Evolutionary conservation across 2,329 filamentous ascomycete species (phyloP).

Genomic region (Fusarium tupiense): DNA sequence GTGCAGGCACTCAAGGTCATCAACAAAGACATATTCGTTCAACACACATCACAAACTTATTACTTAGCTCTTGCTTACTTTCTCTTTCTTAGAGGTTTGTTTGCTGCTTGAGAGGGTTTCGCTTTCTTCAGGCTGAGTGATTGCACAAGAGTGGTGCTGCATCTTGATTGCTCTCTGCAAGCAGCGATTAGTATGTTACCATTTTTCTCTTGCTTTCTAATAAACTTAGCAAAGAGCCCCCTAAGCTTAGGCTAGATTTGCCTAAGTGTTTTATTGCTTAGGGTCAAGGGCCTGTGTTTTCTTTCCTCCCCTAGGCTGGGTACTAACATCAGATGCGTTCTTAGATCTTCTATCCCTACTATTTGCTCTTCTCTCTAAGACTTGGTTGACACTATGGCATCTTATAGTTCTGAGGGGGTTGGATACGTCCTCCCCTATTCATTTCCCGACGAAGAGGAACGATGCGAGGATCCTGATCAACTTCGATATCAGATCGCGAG

Average conservation of each 20-base stretch:
- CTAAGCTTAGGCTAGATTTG: no score
- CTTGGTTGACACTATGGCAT: background rate
- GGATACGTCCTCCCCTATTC: background rate
- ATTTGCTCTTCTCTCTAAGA: fast-evolving
- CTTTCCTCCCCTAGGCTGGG: no score
- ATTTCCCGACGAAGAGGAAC: background rate
- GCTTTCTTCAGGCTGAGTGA: fast-evolving
- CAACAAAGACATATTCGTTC: background rate
- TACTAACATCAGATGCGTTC: background rate
- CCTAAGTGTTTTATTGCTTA: no score
- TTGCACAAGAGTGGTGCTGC: background rate
- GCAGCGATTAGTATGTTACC: background rate
- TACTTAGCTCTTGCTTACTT: background rate
- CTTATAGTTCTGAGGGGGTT: background rate
- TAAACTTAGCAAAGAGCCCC: no score
- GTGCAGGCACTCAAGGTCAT: background rate
- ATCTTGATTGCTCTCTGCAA: background rate
- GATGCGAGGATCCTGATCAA: background rate
- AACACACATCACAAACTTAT: background rate
- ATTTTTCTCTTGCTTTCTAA: fast-evolving
- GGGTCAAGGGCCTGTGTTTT: no score
- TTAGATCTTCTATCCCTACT: background rate
- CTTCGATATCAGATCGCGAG: background rate
- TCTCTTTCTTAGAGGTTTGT: background rate
- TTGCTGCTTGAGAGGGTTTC: fast-evolving